Evolutionary conservation across 768 basidiomycete genomes (phyloP).

Genomic region (Mycena albidolilacea): DNA sequence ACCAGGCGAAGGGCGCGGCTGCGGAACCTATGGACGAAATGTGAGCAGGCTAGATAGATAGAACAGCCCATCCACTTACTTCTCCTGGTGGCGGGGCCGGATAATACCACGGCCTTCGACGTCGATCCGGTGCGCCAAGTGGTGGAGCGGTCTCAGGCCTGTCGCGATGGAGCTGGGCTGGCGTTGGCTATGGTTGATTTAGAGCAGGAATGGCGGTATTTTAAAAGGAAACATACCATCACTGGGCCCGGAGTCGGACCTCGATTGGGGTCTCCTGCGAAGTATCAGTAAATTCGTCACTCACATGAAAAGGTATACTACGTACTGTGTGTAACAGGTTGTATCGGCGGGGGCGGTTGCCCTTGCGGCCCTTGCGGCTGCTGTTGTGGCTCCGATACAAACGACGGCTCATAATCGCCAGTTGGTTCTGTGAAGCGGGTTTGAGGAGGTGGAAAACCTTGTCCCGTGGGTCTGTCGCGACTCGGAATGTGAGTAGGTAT

Average conservation of each 20-base stretch:
- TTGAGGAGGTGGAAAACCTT: too few species aligned
- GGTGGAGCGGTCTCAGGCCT: slow-evolving; percentile 1
- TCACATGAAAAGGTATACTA: neutral
- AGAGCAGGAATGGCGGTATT: neutral
- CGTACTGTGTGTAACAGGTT: neutral
- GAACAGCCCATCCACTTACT: neutral
- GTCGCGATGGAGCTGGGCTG: neutral
- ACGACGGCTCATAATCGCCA: slow-evolving; percentile 6
- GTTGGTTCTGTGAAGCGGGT: too few species aligned
- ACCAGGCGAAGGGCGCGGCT: neutral
- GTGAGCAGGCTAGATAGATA: neutral
- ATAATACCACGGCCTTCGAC: slow-evolving; percentile 49
- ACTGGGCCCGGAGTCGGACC: slow-evolving; percentile 15
- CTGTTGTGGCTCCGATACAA: neutral
- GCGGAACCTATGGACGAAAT: neutral
- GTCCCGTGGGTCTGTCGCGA: too few species aligned
- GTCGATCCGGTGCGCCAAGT: neutral
- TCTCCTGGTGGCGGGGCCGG: slow-evolving; percentile 27
- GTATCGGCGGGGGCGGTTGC: neutral
- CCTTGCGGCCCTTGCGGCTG: neutral
- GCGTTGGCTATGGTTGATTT: neutral
- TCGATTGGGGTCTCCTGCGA: neutral
- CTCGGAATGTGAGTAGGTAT: too few species aligned
- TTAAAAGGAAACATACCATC: neutral
- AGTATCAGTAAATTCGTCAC: neutral